Base-by-base conservation (phyloP, 345 rosid species). In the Triadica sebifera region DNA sequence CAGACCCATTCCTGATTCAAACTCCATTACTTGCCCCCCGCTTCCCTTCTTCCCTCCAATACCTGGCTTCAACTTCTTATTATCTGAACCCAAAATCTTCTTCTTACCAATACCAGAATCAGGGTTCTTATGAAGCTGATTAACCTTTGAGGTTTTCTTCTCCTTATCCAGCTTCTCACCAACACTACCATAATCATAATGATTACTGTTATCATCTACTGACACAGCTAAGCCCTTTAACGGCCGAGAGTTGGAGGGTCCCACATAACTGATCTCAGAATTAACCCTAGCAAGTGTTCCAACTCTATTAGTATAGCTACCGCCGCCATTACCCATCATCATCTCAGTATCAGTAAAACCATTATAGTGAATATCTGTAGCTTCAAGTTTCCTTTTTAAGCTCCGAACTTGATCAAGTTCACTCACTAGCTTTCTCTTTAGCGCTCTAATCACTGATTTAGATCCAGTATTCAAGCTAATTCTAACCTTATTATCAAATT, bases 371-470 rank as follows among this genome's bases (percentile, higher is more conserved):
- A 34, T 50, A 71, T 82, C 80, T 67, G 63, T 85, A 58, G 80
- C 56, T 70, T 88, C 90, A 80, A 90, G 75, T 56, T 67, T 81
- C 83, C 73, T 84, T 66, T 77, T 72, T 51, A 85, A 75, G 69
- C 47, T 80, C 78, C 84, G 81, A 69, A 88, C 88, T 77, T 79
- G 87, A 74, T 88, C 84, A 65, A 90, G 94, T 81, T 90, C 94
- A 60, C 78, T 47, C 15, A 74, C 80, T 60, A 90, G 71, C 74
- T 85, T 90, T 74, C 90, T 80, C 84, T 81, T 87, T 8, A 88
- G 73, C 69, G 69, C 81, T 56, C 82, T 79, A 76, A 69, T 81
- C 55, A 84, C 88, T 6, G 57, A 59, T 62, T 83, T 83, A 13
- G 84, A 83, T 64, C 75, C 61, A 16, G 56, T 69, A 82, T 75